These are phyloP conservation scores for Trametopsis cervina DNA, from an alignment of 768 basidiomycete species.

Conservation along the genomic window DNA sequence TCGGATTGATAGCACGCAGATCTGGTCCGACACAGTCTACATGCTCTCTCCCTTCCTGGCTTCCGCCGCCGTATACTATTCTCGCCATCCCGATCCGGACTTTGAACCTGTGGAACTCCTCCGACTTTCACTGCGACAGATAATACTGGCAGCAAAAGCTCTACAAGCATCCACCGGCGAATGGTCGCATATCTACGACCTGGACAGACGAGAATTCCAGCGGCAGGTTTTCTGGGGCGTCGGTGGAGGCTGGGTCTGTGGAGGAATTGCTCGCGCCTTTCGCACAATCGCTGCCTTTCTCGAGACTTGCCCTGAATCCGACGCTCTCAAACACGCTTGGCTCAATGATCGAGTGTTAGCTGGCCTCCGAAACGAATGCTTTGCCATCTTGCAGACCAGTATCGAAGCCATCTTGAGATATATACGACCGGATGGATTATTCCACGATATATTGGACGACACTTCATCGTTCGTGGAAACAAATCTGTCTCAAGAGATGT, in stretches of 20 bases:
- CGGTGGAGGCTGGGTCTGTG: constrained; percentile 22
- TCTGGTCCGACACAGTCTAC: constrained; percentile 19
- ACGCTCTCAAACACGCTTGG: too few relatives aligned
- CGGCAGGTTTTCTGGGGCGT: constrained; percentile 19
- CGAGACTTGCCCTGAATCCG: not conserved
- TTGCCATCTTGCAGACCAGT: constrained; percentile 12
- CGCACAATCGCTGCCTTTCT: constrained; percentile 4
- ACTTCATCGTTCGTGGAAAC: constrained; percentile 17
- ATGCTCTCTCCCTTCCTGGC: constrained; percentile 18
- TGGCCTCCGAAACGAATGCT: constrained; percentile 1
- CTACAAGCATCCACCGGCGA: constrained; percentile 13
- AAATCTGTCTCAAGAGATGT: constrained; percentile 20
- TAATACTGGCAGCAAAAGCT: constrained; percentile 12
- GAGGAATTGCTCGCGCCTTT: constrained; percentile 18
- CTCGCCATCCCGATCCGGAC: not conserved
- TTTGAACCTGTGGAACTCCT: constrained; percentile 4
- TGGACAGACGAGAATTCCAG: constrained; percentile 10
- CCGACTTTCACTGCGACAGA: constrained; percentile 10
- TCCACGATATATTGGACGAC: constrained; percentile 21
- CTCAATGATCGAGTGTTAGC: not conserved
- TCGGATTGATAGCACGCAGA: constrained; percentile 13
- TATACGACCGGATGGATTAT: constrained; percentile 13
- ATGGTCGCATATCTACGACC: constrained; percentile 19
- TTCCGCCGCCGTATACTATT: constrained; percentile 10
- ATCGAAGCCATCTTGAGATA: constrained; percentile 12